Evolutionary conservation across 192 early-diverging fungal genomes (phyloP), one percentile per base, ranked within the genome.

Genomic region (Coemansia javaensis): DNA sequence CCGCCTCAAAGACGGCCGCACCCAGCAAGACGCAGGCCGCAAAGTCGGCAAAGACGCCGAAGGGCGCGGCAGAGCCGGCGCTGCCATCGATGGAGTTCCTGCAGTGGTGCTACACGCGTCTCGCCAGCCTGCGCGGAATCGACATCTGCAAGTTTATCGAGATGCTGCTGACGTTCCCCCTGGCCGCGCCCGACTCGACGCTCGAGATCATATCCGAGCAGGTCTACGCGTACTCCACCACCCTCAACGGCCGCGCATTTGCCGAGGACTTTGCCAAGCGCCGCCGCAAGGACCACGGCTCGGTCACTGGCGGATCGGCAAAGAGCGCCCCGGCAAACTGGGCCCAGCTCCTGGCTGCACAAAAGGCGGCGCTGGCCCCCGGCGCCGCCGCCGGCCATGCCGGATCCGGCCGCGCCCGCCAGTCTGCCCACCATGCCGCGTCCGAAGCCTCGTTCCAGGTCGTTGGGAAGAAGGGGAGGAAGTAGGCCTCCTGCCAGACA

Each of bases 221-320:
- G 45, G 77, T 88, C 33, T 84, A 88, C 58, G 82, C 82, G n/a
- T 79, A 85, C 55, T 88, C 88, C 1, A 54, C 77, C 18, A 77
- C 79, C 8, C 67, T 90, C 53, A 82, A 88, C 46, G 85, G 86
- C 35, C 82, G 84, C 28, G 81, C 80, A 8, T 90, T 90, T 71
- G 82, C 88, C 16, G 79, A 85, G 16, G 88, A 90, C 55, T 90
- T 88, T 64, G 77, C 85, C 38, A 82, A 81, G 49, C 81, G 84
- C 21, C 80, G 88, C 42, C 83, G 82, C 57, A 84, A 77, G 12
- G 88, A 90, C 40, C 41, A 60, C 31, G 31, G 28, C 14, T 37
- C 36, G 5, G 51, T 71, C 44, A 44, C 28, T 22, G 32, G 47
- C 17, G 67, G 67, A 1, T 47, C 48, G 9, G 44, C 50, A 14